Conservation (phyloP, 164 flowering plant genomes). For the Buxus sempervirens region DNA sequence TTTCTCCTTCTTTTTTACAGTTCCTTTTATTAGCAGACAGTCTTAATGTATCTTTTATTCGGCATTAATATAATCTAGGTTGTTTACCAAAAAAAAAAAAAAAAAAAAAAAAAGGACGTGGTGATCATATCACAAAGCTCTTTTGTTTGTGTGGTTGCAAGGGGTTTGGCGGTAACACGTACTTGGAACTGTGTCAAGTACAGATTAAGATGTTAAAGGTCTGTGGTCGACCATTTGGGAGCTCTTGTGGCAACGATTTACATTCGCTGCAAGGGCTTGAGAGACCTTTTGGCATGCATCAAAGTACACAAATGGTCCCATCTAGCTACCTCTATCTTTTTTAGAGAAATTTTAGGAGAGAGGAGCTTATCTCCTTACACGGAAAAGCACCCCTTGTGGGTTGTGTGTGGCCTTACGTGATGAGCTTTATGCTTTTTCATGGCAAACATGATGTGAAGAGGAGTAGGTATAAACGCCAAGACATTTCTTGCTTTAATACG, state of each 20-base stretch:
- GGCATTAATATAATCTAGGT: too few relatives aligned
- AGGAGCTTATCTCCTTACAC: background rate
- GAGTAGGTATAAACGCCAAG: slow-evolving; percentile 6
- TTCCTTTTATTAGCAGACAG: too few relatives aligned
- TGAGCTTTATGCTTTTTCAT: background rate
- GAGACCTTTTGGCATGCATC: slow-evolving; percentile 12
- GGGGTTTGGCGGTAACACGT: background rate
- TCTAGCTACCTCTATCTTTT: background rate
- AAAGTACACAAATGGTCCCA: slow-evolving; percentile 14
- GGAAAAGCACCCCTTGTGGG: background rate
- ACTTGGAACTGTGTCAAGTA: too few relatives aligned
- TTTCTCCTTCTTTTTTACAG: too few relatives aligned
- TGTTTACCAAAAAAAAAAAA: too few relatives aligned
- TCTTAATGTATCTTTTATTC: too few relatives aligned
- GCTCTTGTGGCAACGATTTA: background rate
- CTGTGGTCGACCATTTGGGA: background rate
- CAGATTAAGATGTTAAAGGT: too few relatives aligned
- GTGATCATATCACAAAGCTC: too few relatives aligned
- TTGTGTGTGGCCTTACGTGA: background rate
- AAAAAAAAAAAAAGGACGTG: too few relatives aligned
- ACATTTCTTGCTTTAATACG: slow-evolving; percentile 11
- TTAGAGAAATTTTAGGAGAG: background rate
- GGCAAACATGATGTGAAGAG: slow-evolving; percentile 10
- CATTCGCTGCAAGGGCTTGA: background rate
- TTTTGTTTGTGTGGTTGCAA: too few relatives aligned